phyloP scores from a whole-genome alignment of 176 grass and related monocot species.

The Aegilops tauschii region DNA sequence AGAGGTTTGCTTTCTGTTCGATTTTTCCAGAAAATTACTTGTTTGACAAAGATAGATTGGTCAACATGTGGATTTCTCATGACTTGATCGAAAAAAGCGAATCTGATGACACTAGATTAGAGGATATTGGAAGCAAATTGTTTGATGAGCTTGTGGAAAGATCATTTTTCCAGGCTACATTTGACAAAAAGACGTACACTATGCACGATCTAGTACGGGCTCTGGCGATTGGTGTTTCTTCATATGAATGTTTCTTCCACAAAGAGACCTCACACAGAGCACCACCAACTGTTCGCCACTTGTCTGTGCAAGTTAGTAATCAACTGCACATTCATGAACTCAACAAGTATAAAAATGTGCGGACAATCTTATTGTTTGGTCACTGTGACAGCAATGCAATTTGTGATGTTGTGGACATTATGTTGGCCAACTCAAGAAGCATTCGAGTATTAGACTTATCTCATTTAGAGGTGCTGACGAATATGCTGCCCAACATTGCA shows the following conservation, averaged over 20 bases:
- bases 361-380: not conserved
- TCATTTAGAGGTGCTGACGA: not conserved
- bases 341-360: not conserved
- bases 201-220: not conserved
- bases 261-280: not conserved
- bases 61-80: slow-evolving; percentile 4
- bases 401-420: not conserved
- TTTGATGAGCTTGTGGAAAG: not conserved
- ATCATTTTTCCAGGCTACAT: not conserved
- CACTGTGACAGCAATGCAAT: not conserved
- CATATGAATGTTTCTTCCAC: not conserved
- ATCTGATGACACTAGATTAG: not conserved
- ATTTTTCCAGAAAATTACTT: not conserved
- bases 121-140: not conserved
- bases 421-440: not conserved
- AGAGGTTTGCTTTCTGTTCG: not conserved
- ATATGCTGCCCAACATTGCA: not conserved
- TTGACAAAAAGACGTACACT: not conserved
- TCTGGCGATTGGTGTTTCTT: not conserved
- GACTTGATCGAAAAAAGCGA: not conserved
- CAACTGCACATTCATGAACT: not conserved
- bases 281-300: not conserved
- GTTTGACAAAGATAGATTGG: not conserved
- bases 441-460: not conserved
- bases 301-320: not conserved